Conservation (phyloP, 176 grass and related monocot species). For the Oryza longistaminata region DNA sequence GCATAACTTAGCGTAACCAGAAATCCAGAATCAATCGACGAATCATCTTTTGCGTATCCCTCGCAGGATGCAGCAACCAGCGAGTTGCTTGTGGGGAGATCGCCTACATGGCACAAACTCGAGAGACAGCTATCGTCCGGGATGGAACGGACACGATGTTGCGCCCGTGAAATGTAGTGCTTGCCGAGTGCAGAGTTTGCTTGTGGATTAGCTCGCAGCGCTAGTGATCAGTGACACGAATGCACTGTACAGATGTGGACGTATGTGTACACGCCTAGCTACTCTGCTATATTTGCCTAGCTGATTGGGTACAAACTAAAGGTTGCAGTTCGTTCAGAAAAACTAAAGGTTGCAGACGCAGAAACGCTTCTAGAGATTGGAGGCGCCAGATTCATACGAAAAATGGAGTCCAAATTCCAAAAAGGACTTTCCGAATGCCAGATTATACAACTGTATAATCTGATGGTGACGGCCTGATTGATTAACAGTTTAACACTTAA, state of each 20-base stretch:
- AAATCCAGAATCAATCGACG: neutral
- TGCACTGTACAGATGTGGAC: neutral
- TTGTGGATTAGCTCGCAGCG: neutral
- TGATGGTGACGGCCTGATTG: neutral
- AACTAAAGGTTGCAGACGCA: neutral
- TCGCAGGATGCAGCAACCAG: neutral
- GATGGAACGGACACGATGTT: neutral
- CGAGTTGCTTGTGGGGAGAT: neutral
- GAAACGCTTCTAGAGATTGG: neutral
- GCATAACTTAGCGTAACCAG: no score
- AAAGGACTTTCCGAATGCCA: neutral
- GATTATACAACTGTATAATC: neutral
- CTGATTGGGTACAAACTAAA: neutral
- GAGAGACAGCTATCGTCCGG: neutral
- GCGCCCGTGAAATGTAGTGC: neutral
- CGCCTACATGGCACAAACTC: neutral
- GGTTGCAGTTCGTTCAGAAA: no score
- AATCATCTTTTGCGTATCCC: neutral
- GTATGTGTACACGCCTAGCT: neutral
- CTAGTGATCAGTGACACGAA: neutral
- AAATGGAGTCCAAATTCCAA: neutral
- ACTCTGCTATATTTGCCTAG: neutral
- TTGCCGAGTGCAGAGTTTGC: neutral
- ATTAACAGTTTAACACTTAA: conserved; percentile 15
- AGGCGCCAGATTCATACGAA: neutral